Conservation (phyloP, 768 basidiomycete genomes). For the Panellus pusillus region DNA sequence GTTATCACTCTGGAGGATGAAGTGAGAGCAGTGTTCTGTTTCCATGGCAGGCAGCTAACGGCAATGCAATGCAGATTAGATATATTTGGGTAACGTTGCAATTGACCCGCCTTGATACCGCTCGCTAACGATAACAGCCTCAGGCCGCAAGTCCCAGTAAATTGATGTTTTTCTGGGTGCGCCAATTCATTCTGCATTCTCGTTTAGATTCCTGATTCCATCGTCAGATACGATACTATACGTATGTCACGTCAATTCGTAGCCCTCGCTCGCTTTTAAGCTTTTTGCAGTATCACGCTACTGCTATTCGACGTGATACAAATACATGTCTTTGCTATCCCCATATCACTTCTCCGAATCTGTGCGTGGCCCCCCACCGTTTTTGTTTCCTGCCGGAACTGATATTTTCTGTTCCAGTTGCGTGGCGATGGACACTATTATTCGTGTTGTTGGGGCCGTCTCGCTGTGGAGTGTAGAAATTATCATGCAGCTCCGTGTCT, state of each 20-base stretch:
- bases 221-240: constrained; percentile 47
- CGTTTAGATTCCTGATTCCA: background rate
- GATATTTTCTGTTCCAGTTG: constrained; percentile 33
- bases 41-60: too few species aligned
- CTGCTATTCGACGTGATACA: constrained; percentile 46
- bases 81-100: constrained; percentile 38
- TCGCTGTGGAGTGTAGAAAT: constrained; percentile 51
- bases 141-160: constrained; percentile 36
- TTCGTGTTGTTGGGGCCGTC: constrained; percentile 43
- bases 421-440: constrained; percentile 45
- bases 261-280: background rate
- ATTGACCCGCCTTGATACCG: background rate
- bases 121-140: constrained; percentile 23
- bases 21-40: constrained; percentile 18
- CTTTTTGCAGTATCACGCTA: constrained; percentile 34
- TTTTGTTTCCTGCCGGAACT: background rate
- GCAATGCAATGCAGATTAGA: constrained; percentile 25
- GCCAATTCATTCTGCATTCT: background rate
- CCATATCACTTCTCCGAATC: constrained; percentile 33
- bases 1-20: constrained; percentile 37
- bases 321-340: constrained; percentile 44
- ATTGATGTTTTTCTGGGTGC: constrained; percentile 44
- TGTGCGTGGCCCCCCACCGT: constrained; percentile 29
- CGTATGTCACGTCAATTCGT: background rate
- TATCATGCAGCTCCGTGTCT: constrained; percentile 47